These are phyloP conservation scores for Akanthomyces muscarius DNA, from an alignment of 2,329 filamentous ascomycete genomes.

Conservation along the genomic window DNA sequence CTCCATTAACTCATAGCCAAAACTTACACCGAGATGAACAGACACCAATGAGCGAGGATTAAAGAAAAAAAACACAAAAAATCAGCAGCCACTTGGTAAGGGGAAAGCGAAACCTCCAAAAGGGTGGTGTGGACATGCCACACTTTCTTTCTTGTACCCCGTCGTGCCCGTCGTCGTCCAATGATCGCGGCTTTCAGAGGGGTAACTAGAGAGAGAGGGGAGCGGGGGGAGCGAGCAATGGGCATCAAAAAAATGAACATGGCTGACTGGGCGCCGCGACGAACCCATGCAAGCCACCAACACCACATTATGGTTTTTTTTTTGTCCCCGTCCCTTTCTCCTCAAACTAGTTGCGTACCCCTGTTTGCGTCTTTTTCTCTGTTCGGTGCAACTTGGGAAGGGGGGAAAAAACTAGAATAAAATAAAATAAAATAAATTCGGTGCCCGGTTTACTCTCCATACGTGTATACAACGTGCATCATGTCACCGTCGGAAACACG, in stretches of 20 bases:
- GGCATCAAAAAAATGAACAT: background rate
- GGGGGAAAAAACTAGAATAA: no score
- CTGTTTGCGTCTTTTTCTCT: background rate
- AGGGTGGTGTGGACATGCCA: background rate
- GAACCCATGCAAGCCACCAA: constrained; percentile 15
- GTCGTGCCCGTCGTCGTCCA: background rate
- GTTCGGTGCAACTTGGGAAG: background rate
- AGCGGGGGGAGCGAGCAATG: background rate
- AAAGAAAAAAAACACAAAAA: background rate
- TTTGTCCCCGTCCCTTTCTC: background rate
- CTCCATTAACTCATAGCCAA: background rate
- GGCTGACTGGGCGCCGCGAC: background rate
- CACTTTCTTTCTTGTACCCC: no score
- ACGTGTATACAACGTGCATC: background rate
- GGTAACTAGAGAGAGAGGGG: no score
- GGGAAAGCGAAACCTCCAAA: background rate
- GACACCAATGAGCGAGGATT: background rate
- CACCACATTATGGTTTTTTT: background rate
- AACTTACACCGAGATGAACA: background rate
- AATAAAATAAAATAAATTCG: no score
- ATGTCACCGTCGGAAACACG: constrained; percentile 1
- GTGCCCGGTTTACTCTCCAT: background rate
- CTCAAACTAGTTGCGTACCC: background rate
- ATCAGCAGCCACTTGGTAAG: constrained; percentile 6
- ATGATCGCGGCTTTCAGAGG: background rate